Percentiles rank a stretch among this genome's conserved stretches.
These are phyloP conservation scores for Ogataea polymorpha DNA, from an alignment of 805 yeast species.

Conservation along the genomic window DNA sequence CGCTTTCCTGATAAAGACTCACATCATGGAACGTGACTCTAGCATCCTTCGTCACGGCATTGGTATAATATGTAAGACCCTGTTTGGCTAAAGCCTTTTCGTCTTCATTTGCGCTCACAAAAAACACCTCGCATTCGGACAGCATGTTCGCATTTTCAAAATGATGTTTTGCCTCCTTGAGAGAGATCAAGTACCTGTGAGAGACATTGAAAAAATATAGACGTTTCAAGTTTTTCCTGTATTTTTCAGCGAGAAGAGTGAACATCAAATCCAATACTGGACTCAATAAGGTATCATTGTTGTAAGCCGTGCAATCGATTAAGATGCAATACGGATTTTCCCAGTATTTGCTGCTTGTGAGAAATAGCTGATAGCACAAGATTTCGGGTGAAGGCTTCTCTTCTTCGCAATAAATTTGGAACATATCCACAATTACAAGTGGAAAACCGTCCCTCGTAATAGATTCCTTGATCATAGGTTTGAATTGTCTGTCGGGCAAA, in stretches of 20 bases:
- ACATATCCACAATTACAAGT: slow-evolving; percentile 51
- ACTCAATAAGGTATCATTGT: slow-evolving; percentile 11
- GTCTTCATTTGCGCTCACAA: slow-evolving; percentile 47
- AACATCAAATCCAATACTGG: slow-evolving; percentile 17
- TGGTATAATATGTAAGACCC: slow-evolving; percentile 43
- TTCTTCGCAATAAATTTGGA: slow-evolving; percentile 34
- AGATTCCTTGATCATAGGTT: slow-evolving; percentile 55
- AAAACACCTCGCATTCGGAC: slow-evolving; percentile 24
- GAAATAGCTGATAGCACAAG: slow-evolving; percentile 57
- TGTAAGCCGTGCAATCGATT: slow-evolving; percentile 65
- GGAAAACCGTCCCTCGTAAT: slow-evolving; percentile 74
- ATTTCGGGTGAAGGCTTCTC: slow-evolving; percentile 42
- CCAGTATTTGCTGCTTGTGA: slow-evolving; percentile 69
- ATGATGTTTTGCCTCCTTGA: slow-evolving; percentile 10
- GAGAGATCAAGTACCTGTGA: slow-evolving; percentile 18
- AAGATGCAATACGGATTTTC: slow-evolving; percentile 60
- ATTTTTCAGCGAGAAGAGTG: slow-evolving; percentile 46
- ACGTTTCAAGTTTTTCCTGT: slow-evolving; percentile 49
- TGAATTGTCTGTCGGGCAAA: slow-evolving; percentile 46
- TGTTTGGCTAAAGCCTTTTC: slow-evolving; percentile 39
- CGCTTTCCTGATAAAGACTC: slow-evolving; percentile 45
- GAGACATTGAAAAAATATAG: slow-evolving; percentile 53
- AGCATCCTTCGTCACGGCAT: slow-evolving; percentile 43
- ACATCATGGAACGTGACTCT: slow-evolving; percentile 53
- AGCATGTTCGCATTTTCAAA: slow-evolving; percentile 9